phyloP scores from a whole-genome alignment of 1,139 yeast genomes.

The Suhomyces anneliseae region DNA sequence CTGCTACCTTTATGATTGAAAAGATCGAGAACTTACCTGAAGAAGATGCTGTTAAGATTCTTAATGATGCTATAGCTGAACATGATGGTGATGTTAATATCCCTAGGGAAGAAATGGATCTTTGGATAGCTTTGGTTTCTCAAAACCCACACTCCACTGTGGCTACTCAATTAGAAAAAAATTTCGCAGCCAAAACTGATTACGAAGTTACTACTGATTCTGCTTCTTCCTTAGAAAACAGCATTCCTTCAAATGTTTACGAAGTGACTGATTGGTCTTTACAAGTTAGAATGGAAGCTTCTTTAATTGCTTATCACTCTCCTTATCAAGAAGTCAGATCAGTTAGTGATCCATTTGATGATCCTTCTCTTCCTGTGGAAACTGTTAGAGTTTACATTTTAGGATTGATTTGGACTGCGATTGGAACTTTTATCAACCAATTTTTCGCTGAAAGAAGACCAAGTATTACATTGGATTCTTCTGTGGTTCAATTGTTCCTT shows the following conservation, averaged over 20 bases:
- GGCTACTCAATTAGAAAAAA: not conserved
- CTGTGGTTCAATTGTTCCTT: slow-evolving; percentile 59
- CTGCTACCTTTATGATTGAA: slow-evolving; percentile 23
- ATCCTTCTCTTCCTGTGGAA: slow-evolving; percentile 49
- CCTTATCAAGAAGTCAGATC: slow-evolving; percentile 68
- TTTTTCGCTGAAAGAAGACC: slow-evolving; percentile 61
- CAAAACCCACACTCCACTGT: not conserved
- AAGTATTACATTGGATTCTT: slow-evolving; percentile 40
- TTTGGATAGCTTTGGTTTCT: slow-evolving; percentile 9
- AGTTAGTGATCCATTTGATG: slow-evolving; percentile 54
- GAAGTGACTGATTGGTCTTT: slow-evolving; percentile 16
- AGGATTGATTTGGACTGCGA: slow-evolving; percentile 54
- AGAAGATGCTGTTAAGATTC: slow-evolving; percentile 20
- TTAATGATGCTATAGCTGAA: slow-evolving; percentile 18
- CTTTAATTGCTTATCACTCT: slow-evolving; percentile 49
- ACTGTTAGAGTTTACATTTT: slow-evolving; percentile 56
- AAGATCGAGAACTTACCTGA: slow-evolving; percentile 19
- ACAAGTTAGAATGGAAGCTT: slow-evolving; percentile 19
- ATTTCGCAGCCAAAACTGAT: not conserved
- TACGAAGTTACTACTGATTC: not conserved
- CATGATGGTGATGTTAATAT: slow-evolving; percentile 27
- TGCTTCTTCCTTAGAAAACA: not conserved
- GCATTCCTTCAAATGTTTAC: not conserved
- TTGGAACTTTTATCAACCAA: slow-evolving; percentile 58
- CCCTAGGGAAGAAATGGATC: slow-evolving; percentile 18